Conservation (phyloP, 371 early-diverging fungal genomes). For the Rhizopus microsporus region DNA sequence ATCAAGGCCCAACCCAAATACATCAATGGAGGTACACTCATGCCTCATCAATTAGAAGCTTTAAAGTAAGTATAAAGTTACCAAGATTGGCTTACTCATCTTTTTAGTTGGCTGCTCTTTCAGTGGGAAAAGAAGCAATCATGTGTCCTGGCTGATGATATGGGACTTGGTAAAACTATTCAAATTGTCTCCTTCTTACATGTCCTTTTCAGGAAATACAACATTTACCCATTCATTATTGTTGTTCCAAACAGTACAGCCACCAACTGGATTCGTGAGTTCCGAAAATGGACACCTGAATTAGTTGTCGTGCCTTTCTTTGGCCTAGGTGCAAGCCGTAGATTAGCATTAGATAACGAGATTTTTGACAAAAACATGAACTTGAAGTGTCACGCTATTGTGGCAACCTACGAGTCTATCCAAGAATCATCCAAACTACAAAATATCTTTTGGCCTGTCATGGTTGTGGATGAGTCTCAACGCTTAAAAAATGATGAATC, state of each 20-base stretch:
- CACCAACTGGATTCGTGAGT: conserved; percentile 84
- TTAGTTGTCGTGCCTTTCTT: conserved; percentile 60
- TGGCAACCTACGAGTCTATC: conserved; percentile 74
- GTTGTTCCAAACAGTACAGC: conserved; percentile 83
- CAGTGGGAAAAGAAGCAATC: conserved; percentile 63
- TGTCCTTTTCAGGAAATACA: conserved; percentile 48
- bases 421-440: conserved; percentile 8
- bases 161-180: conserved; percentile 94
- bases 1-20: conserved; percentile 65
- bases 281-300: conserved; percentile 77
- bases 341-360: conserved; percentile 62
- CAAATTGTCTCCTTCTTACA: conserved; percentile 81
- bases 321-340: conserved; percentile 48
- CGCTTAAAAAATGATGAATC: conserved; percentile 80
- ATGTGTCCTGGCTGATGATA: conserved; percentile 92
- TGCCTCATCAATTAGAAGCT: conserved; percentile 86
- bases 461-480: conserved; percentile 89
- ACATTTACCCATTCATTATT: conserved; percentile 78
- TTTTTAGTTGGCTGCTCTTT: conserved; percentile 70
- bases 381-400: conserved; percentile 76
- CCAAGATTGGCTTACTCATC: conserved; percentile 9
- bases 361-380: conserved; percentile 52
- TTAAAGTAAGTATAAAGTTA: conserved; percentile 59
- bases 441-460: conserved; percentile 58
- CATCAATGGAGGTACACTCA: conserved; percentile 66